phyloP scores from a whole-genome alignment of 1,284 basidiomycete genomes.

The Mycosarcoma maydis region DNA sequence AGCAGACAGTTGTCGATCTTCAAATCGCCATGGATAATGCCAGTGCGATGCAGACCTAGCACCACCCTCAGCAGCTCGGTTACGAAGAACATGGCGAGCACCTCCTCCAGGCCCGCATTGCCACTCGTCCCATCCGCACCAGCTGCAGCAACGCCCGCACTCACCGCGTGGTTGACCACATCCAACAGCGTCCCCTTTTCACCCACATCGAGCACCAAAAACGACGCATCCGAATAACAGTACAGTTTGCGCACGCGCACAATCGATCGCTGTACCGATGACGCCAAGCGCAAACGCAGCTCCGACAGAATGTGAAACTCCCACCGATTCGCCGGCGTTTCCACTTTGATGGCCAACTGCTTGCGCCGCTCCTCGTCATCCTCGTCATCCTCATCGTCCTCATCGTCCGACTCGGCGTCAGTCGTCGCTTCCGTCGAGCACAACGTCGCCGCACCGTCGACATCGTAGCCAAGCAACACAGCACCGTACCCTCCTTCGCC shows the following conservation, averaged over 20 bases:
- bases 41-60: conserved; percentile 80
- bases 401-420: conserved; percentile 15
- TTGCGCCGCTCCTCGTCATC: conserved; percentile 73
- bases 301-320: conserved; percentile 88
- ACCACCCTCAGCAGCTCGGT: conserved; percentile 86
- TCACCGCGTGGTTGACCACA: conserved; percentile 78
- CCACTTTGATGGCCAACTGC: conserved; percentile 88
- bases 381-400: conserved; percentile 58
- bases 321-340: conserved; percentile 88
- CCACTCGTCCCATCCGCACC: conserved; percentile 67
- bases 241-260: conserved; percentile 57
- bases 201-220: conserved; percentile 86
- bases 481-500: conserved; percentile 97
- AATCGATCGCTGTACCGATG: conserved; percentile 40
- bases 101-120: conserved; percentile 78
- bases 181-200: conserved; percentile 92
- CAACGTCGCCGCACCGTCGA: conserved; percentile 57
- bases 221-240: conserved; percentile 78
- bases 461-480: conserved; percentile 79
- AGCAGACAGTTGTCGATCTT: conserved; percentile 99
- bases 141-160: conserved; percentile 71
- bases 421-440: conserved; percentile 12
- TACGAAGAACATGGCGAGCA: conserved; percentile 93
- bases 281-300: conserved; percentile 71
- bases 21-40: conserved; percentile 95